Base-by-base conservation (phyloP, 345 rosid species). In the Eucalyptus pauciflora region DNA sequence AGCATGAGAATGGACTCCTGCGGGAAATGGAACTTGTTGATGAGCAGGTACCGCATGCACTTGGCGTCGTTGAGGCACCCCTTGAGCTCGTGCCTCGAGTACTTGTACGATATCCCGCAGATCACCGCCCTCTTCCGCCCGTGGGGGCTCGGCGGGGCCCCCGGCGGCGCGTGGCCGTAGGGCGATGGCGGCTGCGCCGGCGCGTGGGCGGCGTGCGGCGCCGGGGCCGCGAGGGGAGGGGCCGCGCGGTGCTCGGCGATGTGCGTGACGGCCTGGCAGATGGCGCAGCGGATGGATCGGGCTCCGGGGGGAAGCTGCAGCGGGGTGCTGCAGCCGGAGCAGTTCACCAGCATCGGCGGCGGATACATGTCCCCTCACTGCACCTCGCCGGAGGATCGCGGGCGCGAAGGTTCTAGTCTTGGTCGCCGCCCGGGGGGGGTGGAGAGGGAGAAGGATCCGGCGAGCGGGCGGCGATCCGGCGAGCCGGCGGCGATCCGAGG, bases 31-130 rank as follows among this genome's bases (percentile, higher is more conserved):
- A 95, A 97, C 91, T 92, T 95, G 92, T 95, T 96, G 88, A 95
- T 93, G 90, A 97, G 95, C 87, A 97, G 96, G 91, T 94, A 92
- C 25, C 95, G 95, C 99, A 96, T 96, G 92, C 98, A 96, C 94
- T 96, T 97, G 91, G 98, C 98, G 90, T 96, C 98, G 89, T 96
- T 97, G 86, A 97, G 94, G 93, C 99, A 97, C 27, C 99, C 98
- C 89, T 96, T 94, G 85, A 97, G 97, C 94, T 96, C 98, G 89
- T 94, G 96, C 89, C 97, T 93, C 43, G 99, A 96, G 89, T 88
- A 91, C 90, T 90, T 91, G 87, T 97, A 97, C 52, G 97, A 96
- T n/a, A 97, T 95, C 86, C 98, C 99, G 89, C 94, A 93, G 69
- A 97, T 95, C 92, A 97, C 97, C 15, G 99, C 99, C 90, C 93